These are phyloP conservation scores for Amniculicola lignicola DNA, from an alignment of 495 filamentous ascomycete genomes.

Conservation along the genomic window DNA sequence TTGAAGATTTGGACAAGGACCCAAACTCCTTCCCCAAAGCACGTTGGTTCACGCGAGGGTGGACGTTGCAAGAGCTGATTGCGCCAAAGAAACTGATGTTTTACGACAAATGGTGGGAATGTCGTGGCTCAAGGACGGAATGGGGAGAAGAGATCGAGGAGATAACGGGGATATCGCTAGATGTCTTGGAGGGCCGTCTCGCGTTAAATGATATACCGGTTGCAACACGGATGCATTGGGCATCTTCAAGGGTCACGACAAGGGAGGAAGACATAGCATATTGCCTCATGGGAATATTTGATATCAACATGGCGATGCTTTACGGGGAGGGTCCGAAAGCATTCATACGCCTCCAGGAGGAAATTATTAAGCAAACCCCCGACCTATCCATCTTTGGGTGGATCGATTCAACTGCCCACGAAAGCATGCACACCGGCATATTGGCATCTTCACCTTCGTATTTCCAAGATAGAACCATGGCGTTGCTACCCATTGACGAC, in stretches of 20 bases:
- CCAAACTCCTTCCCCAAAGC: neutral
- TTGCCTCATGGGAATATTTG: constrained; percentile 10
- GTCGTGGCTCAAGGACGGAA: neutral
- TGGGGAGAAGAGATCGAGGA: neutral
- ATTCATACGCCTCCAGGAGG: constrained; percentile 3
- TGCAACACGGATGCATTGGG: constrained; percentile 4
- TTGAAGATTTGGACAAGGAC: neutral
- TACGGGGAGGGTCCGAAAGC: constrained; percentile 4
- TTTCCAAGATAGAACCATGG: too few relatives aligned
- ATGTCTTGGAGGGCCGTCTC: neutral
- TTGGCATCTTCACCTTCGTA: too few relatives aligned
- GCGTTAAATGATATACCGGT: neutral
- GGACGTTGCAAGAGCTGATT: too few relatives aligned
- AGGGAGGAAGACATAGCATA: constrained; percentile 15
- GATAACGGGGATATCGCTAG: neutral
- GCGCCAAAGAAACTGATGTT: neutral
- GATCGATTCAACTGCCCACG: neutral
- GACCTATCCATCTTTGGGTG: neutral
- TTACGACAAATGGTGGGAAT: neutral
- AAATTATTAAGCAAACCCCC: neutral
- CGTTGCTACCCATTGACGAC: too few relatives aligned
- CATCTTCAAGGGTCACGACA: neutral
- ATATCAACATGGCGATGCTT: neutral
- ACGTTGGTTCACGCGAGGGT: neutral
- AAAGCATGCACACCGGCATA: too few relatives aligned